Conservation (phyloP, 106 monocot genomes). For the Agapanthus africanus region DNA sequence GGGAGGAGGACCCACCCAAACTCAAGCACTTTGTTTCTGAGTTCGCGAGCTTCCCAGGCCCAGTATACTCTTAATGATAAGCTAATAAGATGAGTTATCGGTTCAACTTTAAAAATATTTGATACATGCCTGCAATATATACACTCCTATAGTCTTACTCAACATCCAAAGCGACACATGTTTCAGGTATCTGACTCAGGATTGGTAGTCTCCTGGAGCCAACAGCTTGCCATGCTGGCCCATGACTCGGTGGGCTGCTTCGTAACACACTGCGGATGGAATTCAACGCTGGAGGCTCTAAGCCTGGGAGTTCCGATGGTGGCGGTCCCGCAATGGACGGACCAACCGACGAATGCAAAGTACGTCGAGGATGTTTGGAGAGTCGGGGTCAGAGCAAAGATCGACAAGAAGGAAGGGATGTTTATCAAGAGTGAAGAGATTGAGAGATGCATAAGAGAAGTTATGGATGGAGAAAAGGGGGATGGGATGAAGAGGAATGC, state of each 20-base stretch:
- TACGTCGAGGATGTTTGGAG: conserved; percentile 49
- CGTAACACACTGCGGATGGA: conserved; percentile 66
- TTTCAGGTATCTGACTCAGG: no score
- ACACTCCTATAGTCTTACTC: no score
- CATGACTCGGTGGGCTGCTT: conserved; percentile 45
- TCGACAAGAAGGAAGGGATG: conserved; percentile 9
- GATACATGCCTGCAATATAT: no score
- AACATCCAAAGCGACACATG: no score
- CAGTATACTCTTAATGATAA: no score
- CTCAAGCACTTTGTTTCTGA: no score
- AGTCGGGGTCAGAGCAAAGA: conserved; percentile 31
- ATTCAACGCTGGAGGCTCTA: conserved; percentile 52
- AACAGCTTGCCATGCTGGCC: conserved; percentile 32
- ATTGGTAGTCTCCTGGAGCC: conserved; percentile 27
- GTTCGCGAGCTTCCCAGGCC: no score
- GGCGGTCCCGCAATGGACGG: conserved; percentile 56
- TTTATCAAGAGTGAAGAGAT: conserved; percentile 28
- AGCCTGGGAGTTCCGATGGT: conserved; percentile 41
- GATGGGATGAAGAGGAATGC: conserved; percentile 16
- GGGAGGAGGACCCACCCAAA: no score
- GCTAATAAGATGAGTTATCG: no score
- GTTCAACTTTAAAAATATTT: no score
- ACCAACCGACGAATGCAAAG: conserved; percentile 58
- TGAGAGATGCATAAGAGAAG: conserved; percentile 28
- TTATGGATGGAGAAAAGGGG: conserved; percentile 21